Conservation (phyloP, 768 basidiomycete genomes). For the Gymnopilus junonius region DNA sequence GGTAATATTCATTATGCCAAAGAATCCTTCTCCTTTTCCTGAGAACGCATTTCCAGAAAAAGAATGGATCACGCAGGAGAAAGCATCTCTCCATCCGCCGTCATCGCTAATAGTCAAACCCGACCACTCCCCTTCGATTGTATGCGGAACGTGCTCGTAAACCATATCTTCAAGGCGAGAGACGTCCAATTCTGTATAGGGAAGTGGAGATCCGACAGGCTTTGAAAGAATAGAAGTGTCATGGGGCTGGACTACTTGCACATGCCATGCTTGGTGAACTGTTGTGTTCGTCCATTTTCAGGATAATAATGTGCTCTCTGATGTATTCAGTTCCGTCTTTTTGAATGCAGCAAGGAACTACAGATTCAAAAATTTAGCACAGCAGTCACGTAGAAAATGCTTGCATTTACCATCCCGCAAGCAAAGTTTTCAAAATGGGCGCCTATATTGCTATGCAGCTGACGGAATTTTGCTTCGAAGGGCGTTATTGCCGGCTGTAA, state of each 20-base stretch:
- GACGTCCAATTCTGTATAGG: not conserved
- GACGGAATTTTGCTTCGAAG: slow-evolving; percentile 2
- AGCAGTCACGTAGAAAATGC: not conserved
- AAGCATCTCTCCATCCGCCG: not conserved
- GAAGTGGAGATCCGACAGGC: not conserved
- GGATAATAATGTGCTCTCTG: slow-evolving; percentile 5
- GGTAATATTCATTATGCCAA: not conserved
- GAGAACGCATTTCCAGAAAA: not conserved
- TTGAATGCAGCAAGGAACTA: slow-evolving; percentile 11
- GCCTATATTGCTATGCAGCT: slow-evolving; percentile 5
- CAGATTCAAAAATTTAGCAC: not conserved
- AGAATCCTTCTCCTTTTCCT: slow-evolving; percentile 4
- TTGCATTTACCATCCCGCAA: slow-evolving; percentile 6
- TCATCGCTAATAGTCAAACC: not conserved
- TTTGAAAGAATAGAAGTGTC: slow-evolving; percentile 10
- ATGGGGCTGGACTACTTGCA: not conserved
- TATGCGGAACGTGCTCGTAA: not conserved
- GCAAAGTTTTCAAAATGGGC: slow-evolving; percentile 6
- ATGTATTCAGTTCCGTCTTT: not conserved
- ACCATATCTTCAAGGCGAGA: not conserved
- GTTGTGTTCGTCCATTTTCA: not conserved
- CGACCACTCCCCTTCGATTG: slow-evolving; percentile 6
- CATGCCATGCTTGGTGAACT: not conserved
- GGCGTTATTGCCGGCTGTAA: not conserved
- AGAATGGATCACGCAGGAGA: slow-evolving; percentile 5